A percentile compares a stretch with the other conserved stretches of the same genome.
phyloP scores from a whole-genome alignment of 768 basidiomycete species.

The Russula vinacea region DNA sequence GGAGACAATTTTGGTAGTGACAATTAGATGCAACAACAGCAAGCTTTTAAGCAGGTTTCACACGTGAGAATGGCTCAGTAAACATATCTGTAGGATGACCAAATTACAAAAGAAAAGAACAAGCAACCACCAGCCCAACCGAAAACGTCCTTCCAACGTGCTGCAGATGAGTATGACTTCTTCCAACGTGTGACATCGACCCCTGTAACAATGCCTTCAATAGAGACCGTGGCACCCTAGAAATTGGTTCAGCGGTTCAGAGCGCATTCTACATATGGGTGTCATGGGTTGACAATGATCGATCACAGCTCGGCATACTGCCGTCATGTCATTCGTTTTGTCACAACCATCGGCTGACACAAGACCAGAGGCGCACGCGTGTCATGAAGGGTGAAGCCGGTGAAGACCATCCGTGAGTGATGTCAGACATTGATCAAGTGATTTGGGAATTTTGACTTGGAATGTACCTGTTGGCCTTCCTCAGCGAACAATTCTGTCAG shows the following conservation, averaged over 20 bases:
- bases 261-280: neutral
- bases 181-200: neutral
- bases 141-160: neutral
- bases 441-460: constrained; percentile 76
- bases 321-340: neutral
- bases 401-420: neutral
- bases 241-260: neutral
- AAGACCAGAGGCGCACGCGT: neutral
- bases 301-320: neutral
- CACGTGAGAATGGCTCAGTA: no score
- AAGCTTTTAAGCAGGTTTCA: no score
- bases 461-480: constrained; percentile 58
- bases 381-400: neutral
- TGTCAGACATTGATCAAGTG: constrained; percentile 34
- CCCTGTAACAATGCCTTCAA: neutral
- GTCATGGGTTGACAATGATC: neutral
- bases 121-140: neutral
- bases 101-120: no score
- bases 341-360: neutral
- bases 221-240: neutral
- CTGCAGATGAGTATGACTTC: neutral
- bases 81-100: no score
- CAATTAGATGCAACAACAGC: no score
- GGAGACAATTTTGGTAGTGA: no score
- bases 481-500: neutral